phyloP scores from a whole-genome alignment of 148 eudicot genomes.

The Rhododendron kiyosumense region DNA sequence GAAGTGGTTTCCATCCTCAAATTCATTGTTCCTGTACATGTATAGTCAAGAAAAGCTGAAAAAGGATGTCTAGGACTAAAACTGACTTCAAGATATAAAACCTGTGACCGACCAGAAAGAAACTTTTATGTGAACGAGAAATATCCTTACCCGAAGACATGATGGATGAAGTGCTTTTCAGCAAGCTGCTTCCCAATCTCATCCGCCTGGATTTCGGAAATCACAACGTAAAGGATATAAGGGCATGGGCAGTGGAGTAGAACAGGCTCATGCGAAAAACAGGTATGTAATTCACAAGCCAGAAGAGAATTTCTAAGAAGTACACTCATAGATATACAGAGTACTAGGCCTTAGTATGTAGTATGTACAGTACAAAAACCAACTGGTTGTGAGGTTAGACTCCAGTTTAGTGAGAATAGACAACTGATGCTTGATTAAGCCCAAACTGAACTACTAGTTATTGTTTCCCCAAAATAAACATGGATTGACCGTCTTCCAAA shows the following conservation, averaged over 20 bases:
- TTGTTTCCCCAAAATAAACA: background rate
- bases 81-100: background rate
- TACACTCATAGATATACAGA: background rate
- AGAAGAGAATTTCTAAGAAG: background rate
- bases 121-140: background rate
- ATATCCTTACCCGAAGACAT: conserved; percentile 63
- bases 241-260: background rate
- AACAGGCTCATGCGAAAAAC: background rate
- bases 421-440: background rate
- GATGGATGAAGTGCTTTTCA: conserved; percentile 78
- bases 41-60: background rate
- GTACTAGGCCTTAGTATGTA: background rate
- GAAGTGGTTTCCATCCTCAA: conserved; percentile 66
- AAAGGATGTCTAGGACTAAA: background rate
- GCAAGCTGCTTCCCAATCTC: conserved; percentile 70
- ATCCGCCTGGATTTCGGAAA: conserved; percentile 52
- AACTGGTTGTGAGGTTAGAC: background rate
- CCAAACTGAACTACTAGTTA: background rate
- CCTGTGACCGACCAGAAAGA: background rate
- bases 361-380: background rate
- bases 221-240: background rate
- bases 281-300: background rate
- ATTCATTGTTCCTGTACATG: conserved; percentile 51
- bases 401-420: background rate
- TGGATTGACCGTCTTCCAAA: background rate